Percentiles rank a stretch among this genome's conserved stretches.
These are phyloP conservation scores for Pachyrhizus erosus DNA, from an alignment of 306 rosid species.

Conservation along the genomic window DNA sequence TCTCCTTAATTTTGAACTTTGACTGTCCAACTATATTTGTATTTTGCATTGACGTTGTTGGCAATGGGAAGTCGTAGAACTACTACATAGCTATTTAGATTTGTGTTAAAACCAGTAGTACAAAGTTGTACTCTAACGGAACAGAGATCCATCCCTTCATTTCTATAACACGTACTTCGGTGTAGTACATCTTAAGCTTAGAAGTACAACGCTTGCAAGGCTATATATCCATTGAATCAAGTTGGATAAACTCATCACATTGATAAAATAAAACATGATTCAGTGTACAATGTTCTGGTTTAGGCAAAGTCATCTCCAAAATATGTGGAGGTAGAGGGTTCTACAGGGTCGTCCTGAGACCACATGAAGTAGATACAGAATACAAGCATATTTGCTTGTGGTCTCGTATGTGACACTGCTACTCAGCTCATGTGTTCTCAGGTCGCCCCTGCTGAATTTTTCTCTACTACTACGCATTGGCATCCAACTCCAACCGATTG, in stretches of 20 bases:
- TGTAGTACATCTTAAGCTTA: slow-evolving; percentile 48
- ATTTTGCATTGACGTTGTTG: neutral
- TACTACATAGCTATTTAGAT: neutral
- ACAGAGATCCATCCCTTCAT: neutral
- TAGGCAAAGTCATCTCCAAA: neutral
- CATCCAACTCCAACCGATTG: neutral
- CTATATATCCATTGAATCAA: slow-evolving; percentile 35
- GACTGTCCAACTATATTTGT: neutral
- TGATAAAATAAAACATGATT: slow-evolving; percentile 16
- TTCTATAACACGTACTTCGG: slow-evolving; percentile 27
- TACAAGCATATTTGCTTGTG: neutral
- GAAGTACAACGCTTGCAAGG: slow-evolving; percentile 40
- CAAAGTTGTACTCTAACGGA: slow-evolving; percentile 50
- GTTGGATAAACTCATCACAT: slow-evolving; percentile 15
- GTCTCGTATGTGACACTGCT: no score
- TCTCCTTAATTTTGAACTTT: neutral
- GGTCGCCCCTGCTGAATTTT: slow-evolving; percentile 84
- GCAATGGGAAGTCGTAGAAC: slow-evolving; percentile 32
- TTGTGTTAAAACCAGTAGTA: slow-evolving; percentile 34
- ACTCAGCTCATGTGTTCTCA: slow-evolving; percentile 67
- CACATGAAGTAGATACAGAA: slow-evolving; percentile 47
- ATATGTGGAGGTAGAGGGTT: slow-evolving; percentile 52
- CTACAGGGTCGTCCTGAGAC: slow-evolving; percentile 67
- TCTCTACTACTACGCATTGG: slow-evolving; percentile 34
- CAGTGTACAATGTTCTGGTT: neutral